These are phyloP conservation scores for Ganoderma leucocontextum DNA, from an alignment of 1,284 basidiomycete genomes.

Conservation along the genomic window DNA sequence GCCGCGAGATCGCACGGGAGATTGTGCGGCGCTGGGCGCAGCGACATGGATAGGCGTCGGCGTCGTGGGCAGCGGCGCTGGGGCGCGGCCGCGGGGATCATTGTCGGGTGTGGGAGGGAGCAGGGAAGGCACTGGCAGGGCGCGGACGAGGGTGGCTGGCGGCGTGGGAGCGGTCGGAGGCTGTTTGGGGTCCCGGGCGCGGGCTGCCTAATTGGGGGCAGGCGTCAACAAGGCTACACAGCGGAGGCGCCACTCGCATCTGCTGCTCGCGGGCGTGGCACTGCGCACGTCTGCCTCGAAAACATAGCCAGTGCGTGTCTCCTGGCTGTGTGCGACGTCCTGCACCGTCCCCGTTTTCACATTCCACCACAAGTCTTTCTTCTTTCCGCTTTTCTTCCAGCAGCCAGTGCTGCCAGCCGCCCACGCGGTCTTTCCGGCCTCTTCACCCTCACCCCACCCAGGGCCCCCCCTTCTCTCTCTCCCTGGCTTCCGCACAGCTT, in stretches of 20 bases:
- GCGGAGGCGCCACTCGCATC: background rate
- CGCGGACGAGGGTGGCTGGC: background rate
- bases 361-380: background rate
- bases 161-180: conserved; percentile 12
- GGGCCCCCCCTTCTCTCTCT: background rate
- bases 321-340: conserved; percentile 13
- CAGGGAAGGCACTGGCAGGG: background rate
- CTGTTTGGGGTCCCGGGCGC: conserved; percentile 3
- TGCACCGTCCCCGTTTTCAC: conserved; percentile 1
- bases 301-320: conserved; percentile 22
- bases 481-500: conserved; percentile 24
- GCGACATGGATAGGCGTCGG: background rate
- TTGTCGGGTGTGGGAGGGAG: background rate
- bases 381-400: background rate
- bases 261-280: conserved; percentile 21
- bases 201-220: conserved; percentile 3
- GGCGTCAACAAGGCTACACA: conserved; percentile 15
- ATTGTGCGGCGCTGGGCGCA: conserved; percentile 12
- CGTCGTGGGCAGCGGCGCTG: background rate
- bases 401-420: conserved; percentile 12
- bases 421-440: conserved; percentile 3
- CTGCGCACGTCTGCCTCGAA: conserved; percentile 17
- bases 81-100: conserved; percentile 1
- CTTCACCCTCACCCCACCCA: conserved; percentile 5
- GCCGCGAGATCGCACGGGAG: conserved; percentile 27